Conservation (phyloP, 1,284 basidiomycete genomes). For the Trichosporon sp. region DNA sequence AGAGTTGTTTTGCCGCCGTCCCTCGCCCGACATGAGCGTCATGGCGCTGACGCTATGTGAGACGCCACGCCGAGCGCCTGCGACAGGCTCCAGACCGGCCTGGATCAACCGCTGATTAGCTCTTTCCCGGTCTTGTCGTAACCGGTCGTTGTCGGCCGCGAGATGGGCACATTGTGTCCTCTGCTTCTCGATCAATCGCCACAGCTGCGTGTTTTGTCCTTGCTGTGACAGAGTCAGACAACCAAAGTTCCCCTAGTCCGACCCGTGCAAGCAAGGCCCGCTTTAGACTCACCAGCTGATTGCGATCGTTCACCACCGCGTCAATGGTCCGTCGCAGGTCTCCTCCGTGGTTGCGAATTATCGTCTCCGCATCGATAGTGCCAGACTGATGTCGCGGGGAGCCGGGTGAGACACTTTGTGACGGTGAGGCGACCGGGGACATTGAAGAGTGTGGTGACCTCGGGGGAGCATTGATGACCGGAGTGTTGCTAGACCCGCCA, state of each 20-base stretch:
- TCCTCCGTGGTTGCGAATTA: constrained; percentile 32
- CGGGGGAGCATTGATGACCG: neutral
- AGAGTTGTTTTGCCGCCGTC: constrained; percentile 33
- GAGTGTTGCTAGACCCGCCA: constrained; percentile 4
- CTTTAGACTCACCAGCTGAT: constrained; percentile 52
- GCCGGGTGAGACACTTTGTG: constrained; percentile 14
- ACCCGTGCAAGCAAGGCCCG: neutral
- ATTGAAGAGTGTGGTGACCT: constrained; percentile 3
- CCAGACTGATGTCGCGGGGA: constrained; percentile 26
- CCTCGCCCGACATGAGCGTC: constrained; percentile 23
- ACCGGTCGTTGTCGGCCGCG: constrained; percentile 56
- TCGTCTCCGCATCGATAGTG: constrained; percentile 29
- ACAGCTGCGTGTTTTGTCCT: constrained; percentile 76
- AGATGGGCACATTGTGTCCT: constrained; percentile 37
- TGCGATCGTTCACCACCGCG: constrained; percentile 66
- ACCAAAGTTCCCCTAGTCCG: neutral
- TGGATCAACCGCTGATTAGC: constrained; percentile 31
- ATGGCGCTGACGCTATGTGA: constrained; percentile 34
- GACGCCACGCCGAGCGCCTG: constrained; percentile 21
- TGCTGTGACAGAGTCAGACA: constrained; percentile 43
- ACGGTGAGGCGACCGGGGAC: constrained; percentile 10
- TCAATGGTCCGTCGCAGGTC: constrained; percentile 62
- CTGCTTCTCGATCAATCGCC: constrained; percentile 88
- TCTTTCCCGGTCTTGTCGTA: constrained; percentile 68
- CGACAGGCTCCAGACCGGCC: constrained; percentile 33